Base-by-base conservation (phyloP, 208 protist species). In the Crithidia thermophila region DNA sequence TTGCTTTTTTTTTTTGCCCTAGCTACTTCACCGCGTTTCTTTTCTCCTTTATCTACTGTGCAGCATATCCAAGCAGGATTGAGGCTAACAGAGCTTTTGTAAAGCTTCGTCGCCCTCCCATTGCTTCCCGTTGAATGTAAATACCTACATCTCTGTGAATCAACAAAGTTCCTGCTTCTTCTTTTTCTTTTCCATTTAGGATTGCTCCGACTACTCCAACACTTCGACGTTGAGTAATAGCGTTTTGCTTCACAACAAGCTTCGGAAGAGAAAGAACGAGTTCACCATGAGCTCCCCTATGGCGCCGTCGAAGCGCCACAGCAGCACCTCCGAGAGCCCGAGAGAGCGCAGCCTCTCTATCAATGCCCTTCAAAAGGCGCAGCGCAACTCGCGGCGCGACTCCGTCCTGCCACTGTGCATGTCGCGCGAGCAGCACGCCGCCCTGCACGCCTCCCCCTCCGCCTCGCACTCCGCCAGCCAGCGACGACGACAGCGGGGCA, bases 351-450 rank as follows among this genome's bases (percentile, higher is more conserved):
- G 31, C 23, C 34, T 46, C 16, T 68, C 60, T 25, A 31, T 68
- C 16, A 42, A 14, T 30, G 20, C 36, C 25, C 52, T 18, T 18
- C 52, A 63, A 7, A 28, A 42, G 28, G 60, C 57, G 20, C 49
- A 49, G 9, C 53, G 40, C 16, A 5, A 31, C 25, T 67, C 66
- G 28, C 62, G 58, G 34, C 70, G 67, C n/a, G 46, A 50, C 5
- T 72, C 62, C 27, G 42, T 55, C 18, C 67, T 81, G 63, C 82
- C 82, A 27, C 67, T 82, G 18, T 88, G 75, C 62, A 84, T 84
- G 62, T 82, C 82, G 3, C 64, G 70, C n/a, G 50, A 60, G 8
- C 77, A 84, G 60, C 70, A 84, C 5, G 77, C 73, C 7, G 76
- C 77, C 30, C 36, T 33, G 8, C 58, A 57, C 28, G 40, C 62